Base-by-base conservation (phyloP, 2,329 filamentous ascomycete genomes). In the Aspergillus sp. region DNA sequence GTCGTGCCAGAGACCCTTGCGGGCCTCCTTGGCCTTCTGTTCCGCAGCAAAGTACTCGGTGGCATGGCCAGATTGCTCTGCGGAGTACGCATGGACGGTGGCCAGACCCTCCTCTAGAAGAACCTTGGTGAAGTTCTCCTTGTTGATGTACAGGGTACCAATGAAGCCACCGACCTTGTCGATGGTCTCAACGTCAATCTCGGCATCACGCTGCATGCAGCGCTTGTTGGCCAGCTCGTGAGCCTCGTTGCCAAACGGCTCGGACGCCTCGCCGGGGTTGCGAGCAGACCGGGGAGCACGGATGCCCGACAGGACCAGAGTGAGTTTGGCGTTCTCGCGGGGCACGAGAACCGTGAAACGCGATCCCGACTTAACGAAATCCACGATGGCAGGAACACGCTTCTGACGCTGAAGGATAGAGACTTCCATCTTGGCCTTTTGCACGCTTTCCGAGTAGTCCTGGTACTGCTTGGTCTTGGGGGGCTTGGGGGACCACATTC, bases 151-250 rank as follows among this genome's bases (percentile, higher is more conserved):
- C 24, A 99, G 83, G 14, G 92, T 91, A 57, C 95, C 95, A 67
- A 99, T 98, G 81, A 99, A 99, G 42, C 95, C 95, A 69, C 95
- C 95, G 26, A 95, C 89, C 82, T 97, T 98, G 83, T 99, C 95
- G 67, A 92, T 90, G 69, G 93, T 92, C 75, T 96, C 88, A 20
- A 99, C 90, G 69, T 99, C 93, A 59, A 99, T 91, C 77, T 98
- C 94, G 52, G 95, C 93, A 76, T 99, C 95, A 56, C 95, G 89
- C 81, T 99, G 95, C 81, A 92, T 90, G 79, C 90, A 92, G 59
- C 93, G 87, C 70, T 87, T 89, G 77, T 91, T 92, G 52, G 94
- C 93, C 67, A 98, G 88, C 54, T 99, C 94, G 63, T 96, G 85
- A 3, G 94, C 94, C 79, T 99, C 95, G 75, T 96, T 90, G 24